Evolutionary conservation across 225 moss, liverwort and hornwort genomes (phyloP).

Genomic region (Straminergon stramineum): DNA sequence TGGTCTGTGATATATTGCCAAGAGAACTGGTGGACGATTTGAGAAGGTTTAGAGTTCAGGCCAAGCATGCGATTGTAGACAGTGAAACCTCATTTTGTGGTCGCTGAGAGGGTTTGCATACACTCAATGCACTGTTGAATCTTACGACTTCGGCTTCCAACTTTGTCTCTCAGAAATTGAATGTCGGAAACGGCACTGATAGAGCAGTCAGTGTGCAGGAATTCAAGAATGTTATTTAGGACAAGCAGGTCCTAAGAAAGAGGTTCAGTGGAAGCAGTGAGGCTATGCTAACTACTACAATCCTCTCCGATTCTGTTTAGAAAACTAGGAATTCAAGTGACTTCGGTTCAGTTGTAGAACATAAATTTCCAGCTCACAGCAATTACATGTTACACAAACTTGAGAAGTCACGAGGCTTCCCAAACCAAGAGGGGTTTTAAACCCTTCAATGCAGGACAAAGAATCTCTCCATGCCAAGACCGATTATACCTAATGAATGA

Average conservation of each 20-base stretch:
- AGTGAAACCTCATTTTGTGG: background rate
- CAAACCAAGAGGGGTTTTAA: no score
- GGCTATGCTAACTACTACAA: no score
- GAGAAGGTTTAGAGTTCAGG: background rate
- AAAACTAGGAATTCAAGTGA: background rate
- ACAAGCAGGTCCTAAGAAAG: background rate
- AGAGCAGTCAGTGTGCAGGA: background rate
- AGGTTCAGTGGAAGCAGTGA: background rate
- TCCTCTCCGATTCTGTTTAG: background rate
- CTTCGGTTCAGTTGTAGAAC: background rate
- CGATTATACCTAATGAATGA: no score
- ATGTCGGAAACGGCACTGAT: background rate
- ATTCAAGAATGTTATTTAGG: background rate
- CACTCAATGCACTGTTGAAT: background rate
- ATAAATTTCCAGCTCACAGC: background rate
- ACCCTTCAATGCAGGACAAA: no score
- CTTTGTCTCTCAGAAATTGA: background rate
- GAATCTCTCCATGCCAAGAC: no score
- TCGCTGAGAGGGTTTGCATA: background rate
- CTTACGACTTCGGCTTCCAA: no score
- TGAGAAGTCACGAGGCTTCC: background rate
- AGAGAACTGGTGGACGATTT: background rate
- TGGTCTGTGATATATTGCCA: background rate
- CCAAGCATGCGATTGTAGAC: background rate
- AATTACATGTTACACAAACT: background rate